These are phyloP conservation scores for Wickerhamiella azyma DNA, from an alignment of 805 yeast genomes.

Conservation along the genomic window DNA sequence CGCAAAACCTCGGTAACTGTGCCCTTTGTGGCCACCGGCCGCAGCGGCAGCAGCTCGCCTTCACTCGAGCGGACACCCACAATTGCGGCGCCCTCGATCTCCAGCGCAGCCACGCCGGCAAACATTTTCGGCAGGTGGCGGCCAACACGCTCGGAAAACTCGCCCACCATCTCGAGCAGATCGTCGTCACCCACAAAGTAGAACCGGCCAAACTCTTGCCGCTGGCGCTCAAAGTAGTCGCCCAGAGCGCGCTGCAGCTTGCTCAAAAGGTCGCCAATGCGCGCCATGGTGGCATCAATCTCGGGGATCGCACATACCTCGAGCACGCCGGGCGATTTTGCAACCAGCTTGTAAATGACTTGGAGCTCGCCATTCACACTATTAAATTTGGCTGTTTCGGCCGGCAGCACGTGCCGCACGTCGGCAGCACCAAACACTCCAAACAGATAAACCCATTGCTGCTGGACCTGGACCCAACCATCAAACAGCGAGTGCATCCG, in stretches of 20 bases:
- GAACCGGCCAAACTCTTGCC: constrained; percentile 66
- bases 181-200: constrained; percentile 88
- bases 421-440: constrained; percentile 58
- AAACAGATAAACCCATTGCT: constrained; percentile 76
- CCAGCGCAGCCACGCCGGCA: constrained; percentile 41
- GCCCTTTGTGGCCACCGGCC: constrained; percentile 30
- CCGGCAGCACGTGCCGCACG: constrained; percentile 48
- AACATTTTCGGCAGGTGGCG: constrained; percentile 60
- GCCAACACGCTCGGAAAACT: constrained; percentile 33
- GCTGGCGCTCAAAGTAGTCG: constrained; percentile 67
- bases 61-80: constrained; percentile 45
- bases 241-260: constrained; percentile 52
- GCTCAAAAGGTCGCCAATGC: constrained; percentile 40
- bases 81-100: constrained; percentile 28
- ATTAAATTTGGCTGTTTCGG: constrained; percentile 54
- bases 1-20: constrained; percentile 49
- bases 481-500: constrained; percentile 40
- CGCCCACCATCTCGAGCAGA: constrained; percentile 67
- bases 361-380: constrained; percentile 49
- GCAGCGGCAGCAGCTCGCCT: constrained; percentile 39
- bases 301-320: constrained; percentile 42
- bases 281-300: constrained; percentile 33
- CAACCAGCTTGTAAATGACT: constrained; percentile 36
- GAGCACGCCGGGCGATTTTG: constrained; percentile 37
- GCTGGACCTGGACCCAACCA: constrained; percentile 70